Conservation (phyloP, 2,329 filamentous ascomycete species). For the Xylariales sp. region DNA sequence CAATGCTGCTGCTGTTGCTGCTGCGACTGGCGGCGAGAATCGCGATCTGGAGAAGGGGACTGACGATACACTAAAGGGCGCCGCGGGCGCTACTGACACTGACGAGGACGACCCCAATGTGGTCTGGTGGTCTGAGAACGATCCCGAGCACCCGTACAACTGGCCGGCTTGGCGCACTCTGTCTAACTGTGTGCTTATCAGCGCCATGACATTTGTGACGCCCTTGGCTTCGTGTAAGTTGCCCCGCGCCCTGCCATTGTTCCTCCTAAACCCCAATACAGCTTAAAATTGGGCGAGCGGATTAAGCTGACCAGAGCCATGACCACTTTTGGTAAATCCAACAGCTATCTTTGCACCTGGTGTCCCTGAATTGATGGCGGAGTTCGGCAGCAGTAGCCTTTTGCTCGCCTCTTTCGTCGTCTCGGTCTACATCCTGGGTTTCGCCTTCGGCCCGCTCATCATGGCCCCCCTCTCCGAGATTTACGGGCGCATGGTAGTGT, state of each 20-base stretch:
- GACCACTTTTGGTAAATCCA: no score
- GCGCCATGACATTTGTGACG: constrained; percentile 7
- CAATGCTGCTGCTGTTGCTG: neutral
- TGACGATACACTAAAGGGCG: no score
- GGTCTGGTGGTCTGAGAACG: constrained; percentile 20
- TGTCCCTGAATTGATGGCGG: constrained; percentile 8
- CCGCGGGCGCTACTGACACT: constrained; percentile 15
- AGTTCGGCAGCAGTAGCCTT: constrained; percentile 6
- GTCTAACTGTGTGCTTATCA: constrained; percentile 5
- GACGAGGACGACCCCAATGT: constrained; percentile 6
- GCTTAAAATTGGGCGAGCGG: no score
- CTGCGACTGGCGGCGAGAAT: constrained; percentile 2
- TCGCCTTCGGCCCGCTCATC: constrained; percentile 42
- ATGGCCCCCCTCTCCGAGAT: constrained; percentile 56
- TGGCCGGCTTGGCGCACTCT: constrained; percentile 31
- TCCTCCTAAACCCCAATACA: no score
- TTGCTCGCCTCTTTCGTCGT: constrained; percentile 8
- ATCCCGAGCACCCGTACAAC: constrained; percentile 49
- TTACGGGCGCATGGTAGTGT: constrained; percentile 48
- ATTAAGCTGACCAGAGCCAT: no score
- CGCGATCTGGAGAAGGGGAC: constrained; percentile 18
- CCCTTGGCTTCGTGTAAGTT: constrained; percentile 9
- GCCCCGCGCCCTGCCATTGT: neutral
- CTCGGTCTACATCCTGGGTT: constrained; percentile 9
- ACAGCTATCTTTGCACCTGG: constrained; percentile 9